Base-by-base conservation (phyloP, 2,329 filamentous ascomycete species). In the Paecilomyces fulvus region DNA sequence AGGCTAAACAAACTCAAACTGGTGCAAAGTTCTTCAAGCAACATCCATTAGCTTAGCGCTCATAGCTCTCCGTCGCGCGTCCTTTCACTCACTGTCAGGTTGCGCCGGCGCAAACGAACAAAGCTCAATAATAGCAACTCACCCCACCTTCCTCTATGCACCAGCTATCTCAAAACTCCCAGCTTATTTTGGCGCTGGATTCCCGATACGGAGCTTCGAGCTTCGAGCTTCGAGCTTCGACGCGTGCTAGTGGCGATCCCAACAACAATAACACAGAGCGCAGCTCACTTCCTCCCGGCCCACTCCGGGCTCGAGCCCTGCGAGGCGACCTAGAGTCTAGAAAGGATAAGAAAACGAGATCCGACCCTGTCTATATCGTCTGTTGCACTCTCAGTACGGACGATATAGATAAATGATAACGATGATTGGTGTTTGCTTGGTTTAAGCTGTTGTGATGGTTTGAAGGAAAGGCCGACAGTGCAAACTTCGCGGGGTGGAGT, bases 401-500 rank as follows among this genome's bases (percentile, higher is more conserved):
- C n/a, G 37, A 25, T 46, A 49, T 49, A 30, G 23, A 57, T 56
- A 54, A 23, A 43, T 33, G 54, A 58, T 59, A 55, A 37, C 37
- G 37, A 20, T 23, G 20, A 28, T 20, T 31, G 54, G 17, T 58
- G 56, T 58, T 60, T 60, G 58, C 52, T 56, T 56, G 49, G 56
- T 59, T 60, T 58, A 37, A 60, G 65, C 60, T 70, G 69, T 72
- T 73, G 72, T 69, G 59, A 64, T 60, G 62, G 70, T 73, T 73
- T 73, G 71, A 71, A 72, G 64, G 53, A 63, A 59, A 58, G 63
- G 60, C 70, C 73, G 70, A 73, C 70, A 73, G 57, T 73, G 70
- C 70, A 73, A 73, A 73, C 69, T 33, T n/a, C 11, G 31, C 10
- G 51, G 20, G 31, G 25, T 5, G 8, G 3, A 53, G 33, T 21